These are phyloP conservation scores for Dalbergia oliveri DNA, from an alignment of 306 rosid genomes.

Conservation along the genomic window DNA sequence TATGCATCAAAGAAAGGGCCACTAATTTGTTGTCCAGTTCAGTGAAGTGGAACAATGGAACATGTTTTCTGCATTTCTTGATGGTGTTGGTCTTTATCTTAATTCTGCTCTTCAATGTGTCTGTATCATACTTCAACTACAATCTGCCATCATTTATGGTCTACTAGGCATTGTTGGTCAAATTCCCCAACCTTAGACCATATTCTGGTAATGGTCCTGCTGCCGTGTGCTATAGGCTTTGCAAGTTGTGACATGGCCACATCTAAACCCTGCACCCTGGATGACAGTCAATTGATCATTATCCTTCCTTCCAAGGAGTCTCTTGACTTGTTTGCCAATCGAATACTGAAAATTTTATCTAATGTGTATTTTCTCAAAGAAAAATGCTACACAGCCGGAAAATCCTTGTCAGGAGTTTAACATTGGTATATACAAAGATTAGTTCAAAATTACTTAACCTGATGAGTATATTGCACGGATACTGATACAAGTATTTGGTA, in stretches of 20 bases:
- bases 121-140: background rate
- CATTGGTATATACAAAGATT: background rate
- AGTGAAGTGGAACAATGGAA: background rate
- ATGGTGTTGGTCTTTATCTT: constrained; percentile 12
- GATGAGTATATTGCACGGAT: background rate
- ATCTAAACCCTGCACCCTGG: constrained; percentile 17
- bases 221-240: constrained; percentile 9
- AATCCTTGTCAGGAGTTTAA: background rate
- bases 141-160: constrained; percentile 13
- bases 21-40: constrained; percentile 18
- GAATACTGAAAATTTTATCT: background rate
- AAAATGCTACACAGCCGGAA: no score
- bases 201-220: constrained; percentile 20
- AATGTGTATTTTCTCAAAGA: background rate
- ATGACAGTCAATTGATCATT: constrained; percentile 17
- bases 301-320: background rate
- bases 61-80: constrained; percentile 35
- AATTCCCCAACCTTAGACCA: constrained; percentile 7
- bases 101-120: constrained; percentile 22
- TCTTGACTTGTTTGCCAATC: background rate
- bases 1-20: constrained; percentile 34
- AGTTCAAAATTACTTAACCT: constrained; percentile 14
- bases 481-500: no score
- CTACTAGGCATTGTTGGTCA: constrained; percentile 26
- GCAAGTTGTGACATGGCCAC: constrained; percentile 23